Percentiles rank a stretch among this genome's conserved stretches.
Conservation (phyloP, 176 grass and related monocot species). For the Melocanna baccifera region DNA sequence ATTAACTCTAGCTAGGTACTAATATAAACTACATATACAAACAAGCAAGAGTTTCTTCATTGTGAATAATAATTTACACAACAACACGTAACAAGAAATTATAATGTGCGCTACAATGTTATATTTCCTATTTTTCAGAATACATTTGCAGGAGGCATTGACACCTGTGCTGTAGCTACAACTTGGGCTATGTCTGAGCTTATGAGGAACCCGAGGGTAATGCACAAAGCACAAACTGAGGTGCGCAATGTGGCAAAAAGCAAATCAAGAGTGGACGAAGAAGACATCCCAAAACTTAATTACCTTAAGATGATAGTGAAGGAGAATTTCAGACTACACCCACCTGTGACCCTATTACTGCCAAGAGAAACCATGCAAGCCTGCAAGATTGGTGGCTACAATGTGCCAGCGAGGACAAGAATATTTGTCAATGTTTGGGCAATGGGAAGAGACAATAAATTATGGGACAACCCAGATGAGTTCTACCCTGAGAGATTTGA, state of each 20-base stretch:
- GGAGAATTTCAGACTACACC: constrained; percentile 48
- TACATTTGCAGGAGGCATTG: constrained; percentile 37
- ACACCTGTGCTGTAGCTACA: constrained; percentile 24
- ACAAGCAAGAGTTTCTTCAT: no score
- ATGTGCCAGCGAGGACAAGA: neutral
- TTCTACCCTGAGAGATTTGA: constrained; percentile 22
- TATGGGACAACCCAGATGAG: constrained; percentile 19
- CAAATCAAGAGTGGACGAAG: constrained; percentile 32
- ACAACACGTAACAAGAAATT: no score
- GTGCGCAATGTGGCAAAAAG: neutral
- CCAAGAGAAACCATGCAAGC: constrained; percentile 28
- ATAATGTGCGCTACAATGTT: no score
- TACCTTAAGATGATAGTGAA: constrained; percentile 56
- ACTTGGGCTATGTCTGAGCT: constrained; percentile 51
- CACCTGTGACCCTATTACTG: constrained; percentile 17
- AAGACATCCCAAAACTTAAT: constrained; percentile 9
- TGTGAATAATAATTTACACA: neutral
- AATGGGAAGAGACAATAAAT: constrained; percentile 32
- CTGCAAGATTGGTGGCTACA: constrained; percentile 26
- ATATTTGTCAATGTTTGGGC: constrained; percentile 42
- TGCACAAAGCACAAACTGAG: constrained; percentile 28
- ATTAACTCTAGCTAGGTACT: no score
- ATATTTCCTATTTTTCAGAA: constrained; percentile 7
- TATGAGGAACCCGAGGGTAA: constrained; percentile 37
- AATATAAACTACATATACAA: no score